phyloP scores from a whole-genome alignment of 2,329 filamentous ascomycete genomes.

The Chaetomiaceae sp. region DNA sequence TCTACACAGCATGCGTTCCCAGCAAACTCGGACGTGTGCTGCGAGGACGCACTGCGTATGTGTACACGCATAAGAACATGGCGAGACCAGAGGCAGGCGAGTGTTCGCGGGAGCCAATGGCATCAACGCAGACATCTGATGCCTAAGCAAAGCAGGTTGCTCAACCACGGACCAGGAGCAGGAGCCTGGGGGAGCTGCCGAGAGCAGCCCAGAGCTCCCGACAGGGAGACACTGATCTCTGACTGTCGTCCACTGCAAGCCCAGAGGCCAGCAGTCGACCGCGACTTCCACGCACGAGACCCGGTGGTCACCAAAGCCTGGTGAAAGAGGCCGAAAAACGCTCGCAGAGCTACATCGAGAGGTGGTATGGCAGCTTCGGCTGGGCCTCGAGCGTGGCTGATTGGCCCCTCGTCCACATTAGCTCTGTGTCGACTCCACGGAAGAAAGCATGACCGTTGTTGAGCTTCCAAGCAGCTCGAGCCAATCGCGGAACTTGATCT shows the following conservation, averaged over 20 bases:
- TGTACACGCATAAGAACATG: conserved; percentile 23
- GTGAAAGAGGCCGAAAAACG: conserved; percentile 27
- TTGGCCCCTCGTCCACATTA: conserved; percentile 43
- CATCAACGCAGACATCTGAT: conserved; percentile 28
- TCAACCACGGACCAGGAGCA: conserved; percentile 21
- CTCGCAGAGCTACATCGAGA: conserved; percentile 27
- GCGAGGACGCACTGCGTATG: conserved; percentile 16
- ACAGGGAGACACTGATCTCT: conserved; percentile 13
- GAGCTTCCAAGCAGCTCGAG: conserved; percentile 33
- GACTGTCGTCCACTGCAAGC: conserved; percentile 12
- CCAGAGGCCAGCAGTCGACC: conserved; percentile 11
- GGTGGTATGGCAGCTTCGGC: conserved; percentile 38
- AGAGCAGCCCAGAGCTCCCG: conserved; percentile 8
- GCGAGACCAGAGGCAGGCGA: conserved; percentile 24
- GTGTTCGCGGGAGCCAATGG: conserved; percentile 24
- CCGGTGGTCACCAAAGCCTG: conserved; percentile 12
- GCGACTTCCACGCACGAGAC: conserved; percentile 4
- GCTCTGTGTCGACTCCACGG: conserved; percentile 43
- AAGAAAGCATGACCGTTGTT: conserved; percentile 51
- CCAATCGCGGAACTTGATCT: conserved; percentile 33
- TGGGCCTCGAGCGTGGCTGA: conserved; percentile 36
- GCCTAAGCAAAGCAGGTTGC: conserved; percentile 18
- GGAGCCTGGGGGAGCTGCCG: conserved; percentile 4
- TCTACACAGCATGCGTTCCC: conserved; percentile 11
- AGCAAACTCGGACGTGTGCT: conserved; percentile 20